phyloP scores from a whole-genome alignment of 805 yeast species.

The Hanseniaspora meyeri region DNA sequence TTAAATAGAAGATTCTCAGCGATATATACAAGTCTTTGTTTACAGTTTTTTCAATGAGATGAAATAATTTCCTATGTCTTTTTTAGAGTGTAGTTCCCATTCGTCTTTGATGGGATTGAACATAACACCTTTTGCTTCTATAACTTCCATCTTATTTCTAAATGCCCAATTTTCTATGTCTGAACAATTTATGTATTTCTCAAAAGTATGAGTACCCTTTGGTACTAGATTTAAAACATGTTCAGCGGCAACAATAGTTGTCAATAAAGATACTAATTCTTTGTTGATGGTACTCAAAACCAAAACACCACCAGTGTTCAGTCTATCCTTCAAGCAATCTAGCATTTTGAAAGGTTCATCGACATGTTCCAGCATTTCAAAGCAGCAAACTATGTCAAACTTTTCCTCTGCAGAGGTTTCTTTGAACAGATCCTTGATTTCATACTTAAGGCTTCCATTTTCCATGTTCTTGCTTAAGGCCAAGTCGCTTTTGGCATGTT shows the following conservation, averaged over 20 bases:
- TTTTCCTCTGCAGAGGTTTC: conserved; percentile 27
- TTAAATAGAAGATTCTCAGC: too few species aligned
- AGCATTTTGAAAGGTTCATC: conserved; percentile 68
- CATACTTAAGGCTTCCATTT: conserved; percentile 36
- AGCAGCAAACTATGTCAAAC: conserved; percentile 74
- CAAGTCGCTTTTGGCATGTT: conserved; percentile 61
- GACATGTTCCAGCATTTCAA: conserved; percentile 93
- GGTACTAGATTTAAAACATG: conserved; percentile 73
- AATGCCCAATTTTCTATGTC: conserved; percentile 56
- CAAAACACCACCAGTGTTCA: conserved; percentile 67
- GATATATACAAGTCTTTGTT: neutral
- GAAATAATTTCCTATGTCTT: conserved; percentile 70
- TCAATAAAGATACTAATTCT: conserved; percentile 74
- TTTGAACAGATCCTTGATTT: conserved; percentile 19
- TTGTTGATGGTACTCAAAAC: conserved; percentile 88
- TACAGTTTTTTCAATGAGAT: conserved; percentile 55
- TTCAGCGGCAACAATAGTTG: conserved; percentile 87
- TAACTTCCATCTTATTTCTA: conserved; percentile 40
- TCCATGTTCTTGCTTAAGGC: conserved; percentile 33
- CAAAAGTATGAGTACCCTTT: conserved; percentile 76
- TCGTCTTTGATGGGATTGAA: conserved; percentile 66
- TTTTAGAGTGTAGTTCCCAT: conserved; percentile 58
- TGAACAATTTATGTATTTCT: conserved; percentile 66
- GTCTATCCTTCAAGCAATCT: conserved; percentile 50
- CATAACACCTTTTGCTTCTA: conserved; percentile 62